Base-by-base conservation (phyloP, 345 rosid genomes). In the Gossypium anomalum region DNA sequence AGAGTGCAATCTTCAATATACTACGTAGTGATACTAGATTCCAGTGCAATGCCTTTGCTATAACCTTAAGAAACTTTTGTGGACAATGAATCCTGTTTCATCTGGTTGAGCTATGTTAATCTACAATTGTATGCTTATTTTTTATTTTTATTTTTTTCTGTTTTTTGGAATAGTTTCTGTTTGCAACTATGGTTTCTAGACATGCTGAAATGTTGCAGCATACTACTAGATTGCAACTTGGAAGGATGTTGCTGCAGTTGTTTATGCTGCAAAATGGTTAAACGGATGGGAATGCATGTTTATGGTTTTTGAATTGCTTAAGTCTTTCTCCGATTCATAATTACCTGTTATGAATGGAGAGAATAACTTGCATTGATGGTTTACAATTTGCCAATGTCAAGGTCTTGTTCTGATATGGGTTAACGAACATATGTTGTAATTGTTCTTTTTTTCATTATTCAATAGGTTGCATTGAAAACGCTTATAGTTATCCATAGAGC, bases 401-500 rank as follows among this genome's bases (percentile, higher is more conserved):
- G 72, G 2, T 62, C 15, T 49, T 56, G 55, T 77, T 67, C 12
- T 22, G 13, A 63, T 63, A 20, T 22, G 43, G 45, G 22, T 41
- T 38, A 57, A 41, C 41, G 48, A 60, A 47, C 20, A 56, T 72
- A 49, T 41, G 22, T 62, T 70, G n/a, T 66, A 29, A 59, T 51
- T 71, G 43, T 67, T 19, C 20, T 22, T 72, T 66, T 67, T 58
- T 55, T 19, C 12, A 62, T 25, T 65, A 8, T 41, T 67, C 53
- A 74, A 79, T 74, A 95, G 99, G 99, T 95, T 79, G 98, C 99
- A 17, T 62, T 96, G 81, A 96, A 96, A 83, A 92, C 98, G 20
- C 63, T 96, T 15, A 84, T 96, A 82, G 99, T 96, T 63, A 88
- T 96, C 71, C 99, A 96, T 78, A 90, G 97, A 75, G 73, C 86